Conservation (phyloP, 2,329 filamentous ascomycete genomes). For the Fusarium chuoi region DNA sequence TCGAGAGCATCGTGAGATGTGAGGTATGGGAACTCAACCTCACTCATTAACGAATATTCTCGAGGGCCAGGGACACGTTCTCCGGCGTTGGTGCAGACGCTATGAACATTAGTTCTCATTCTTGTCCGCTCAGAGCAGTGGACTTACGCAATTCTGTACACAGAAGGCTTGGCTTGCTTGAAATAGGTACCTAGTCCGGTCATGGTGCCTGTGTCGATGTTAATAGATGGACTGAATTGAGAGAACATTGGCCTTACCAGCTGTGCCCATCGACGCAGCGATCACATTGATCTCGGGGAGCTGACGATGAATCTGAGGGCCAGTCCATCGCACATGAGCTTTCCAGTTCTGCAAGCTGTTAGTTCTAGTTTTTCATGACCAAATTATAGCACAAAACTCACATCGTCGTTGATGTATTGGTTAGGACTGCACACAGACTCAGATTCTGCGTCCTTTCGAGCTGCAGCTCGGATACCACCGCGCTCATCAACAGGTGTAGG, state of each 20-base stretch:
- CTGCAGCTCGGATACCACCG: constrained; percentile 47
- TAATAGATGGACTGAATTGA: not conserved
- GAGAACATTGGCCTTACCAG: constrained; percentile 25
- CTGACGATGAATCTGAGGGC: constrained; percentile 66
- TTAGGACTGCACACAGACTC: constrained; percentile 46
- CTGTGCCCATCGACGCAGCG: constrained; percentile 65
- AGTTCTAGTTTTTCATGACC: not conserved
- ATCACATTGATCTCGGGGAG: constrained; percentile 66
- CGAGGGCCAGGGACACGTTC: constrained; percentile 69
- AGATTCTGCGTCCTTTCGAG: constrained; percentile 45
- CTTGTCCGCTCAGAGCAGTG: too few species aligned
- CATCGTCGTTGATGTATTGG: constrained; percentile 50
- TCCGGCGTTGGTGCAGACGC: constrained; percentile 66
- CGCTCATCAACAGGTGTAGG: constrained; percentile 47
- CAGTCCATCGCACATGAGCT: constrained; percentile 68
- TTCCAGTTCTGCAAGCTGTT: constrained; percentile 57
- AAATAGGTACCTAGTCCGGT: constrained; percentile 63
- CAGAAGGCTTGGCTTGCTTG: constrained; percentile 60
- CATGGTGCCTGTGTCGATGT: constrained; percentile 50
- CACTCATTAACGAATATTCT: constrained; percentile 59
- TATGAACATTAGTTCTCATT: constrained; percentile 37
- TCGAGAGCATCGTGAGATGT: constrained; percentile 64
- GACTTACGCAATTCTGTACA: constrained; percentile 50
- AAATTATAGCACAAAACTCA: constrained; percentile 1
- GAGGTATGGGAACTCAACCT: constrained; percentile 68